Evolutionary conservation across 176 grass and related monocot species (phyloP).

Genomic region (Raddia distichophylla): DNA sequence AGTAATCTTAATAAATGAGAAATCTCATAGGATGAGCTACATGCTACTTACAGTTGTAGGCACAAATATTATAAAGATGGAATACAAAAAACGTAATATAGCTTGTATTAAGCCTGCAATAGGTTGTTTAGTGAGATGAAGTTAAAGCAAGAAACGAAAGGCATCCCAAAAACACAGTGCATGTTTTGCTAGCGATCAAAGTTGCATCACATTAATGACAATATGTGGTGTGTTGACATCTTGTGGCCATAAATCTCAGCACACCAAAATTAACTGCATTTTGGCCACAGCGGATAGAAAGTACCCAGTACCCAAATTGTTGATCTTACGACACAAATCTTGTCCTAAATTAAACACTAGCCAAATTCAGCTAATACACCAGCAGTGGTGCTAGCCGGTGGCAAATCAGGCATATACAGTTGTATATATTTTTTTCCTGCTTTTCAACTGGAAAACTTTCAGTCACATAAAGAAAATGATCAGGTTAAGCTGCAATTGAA

Average conservation of each 20-base stretch:
- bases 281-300: background rate
- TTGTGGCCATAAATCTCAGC: background rate
- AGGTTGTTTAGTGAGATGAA: background rate
- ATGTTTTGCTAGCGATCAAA: background rate
- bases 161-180: background rate
- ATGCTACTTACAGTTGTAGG: too few relatives aligned
- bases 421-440: background rate
- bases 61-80: background rate
- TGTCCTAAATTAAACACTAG: background rate
- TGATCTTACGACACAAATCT: background rate
- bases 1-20: too few relatives aligned
- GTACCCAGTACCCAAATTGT: background rate
- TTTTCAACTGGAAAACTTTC: conserved; percentile 6
- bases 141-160: background rate
- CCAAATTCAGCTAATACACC: background rate
- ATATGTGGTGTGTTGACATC: background rate
- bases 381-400: background rate
- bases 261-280: background rate
- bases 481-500: background rate
- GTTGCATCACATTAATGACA: background rate
- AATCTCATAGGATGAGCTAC: too few relatives aligned
- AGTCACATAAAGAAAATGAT: conserved; percentile 1
- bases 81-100: background rate
- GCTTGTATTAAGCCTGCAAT: background rate
- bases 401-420: background rate